A percentile compares a stretch with the other conserved stretches of the same genome.
Evolutionary conservation across 2,329 filamentous ascomycete species (phyloP).

Genomic region (Phialophora expanda): DNA sequence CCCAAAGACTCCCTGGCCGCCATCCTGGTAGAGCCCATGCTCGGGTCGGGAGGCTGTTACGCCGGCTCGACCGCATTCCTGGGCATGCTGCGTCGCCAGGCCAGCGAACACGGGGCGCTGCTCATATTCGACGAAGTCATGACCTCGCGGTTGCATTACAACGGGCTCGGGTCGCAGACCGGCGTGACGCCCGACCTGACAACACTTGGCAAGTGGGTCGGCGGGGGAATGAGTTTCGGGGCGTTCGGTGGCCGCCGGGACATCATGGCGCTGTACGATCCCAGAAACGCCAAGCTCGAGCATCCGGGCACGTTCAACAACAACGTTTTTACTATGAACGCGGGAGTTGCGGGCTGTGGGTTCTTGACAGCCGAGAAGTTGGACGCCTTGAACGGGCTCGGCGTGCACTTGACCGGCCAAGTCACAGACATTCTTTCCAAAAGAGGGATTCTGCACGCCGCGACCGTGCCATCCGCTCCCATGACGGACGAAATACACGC

Average conservation of each 20-base stretch:
- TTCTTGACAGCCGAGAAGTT: conserved; percentile 38
- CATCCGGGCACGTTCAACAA: conserved; percentile 74
- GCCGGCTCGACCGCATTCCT: conserved; percentile 60
- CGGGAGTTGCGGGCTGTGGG: conserved; percentile 53
- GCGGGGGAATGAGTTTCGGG: conserved; percentile 69
- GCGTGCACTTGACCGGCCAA: conserved; percentile 39
- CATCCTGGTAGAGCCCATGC: conserved; percentile 70
- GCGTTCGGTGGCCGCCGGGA: conserved; percentile 67
- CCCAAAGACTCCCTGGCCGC: conserved; percentile 59
- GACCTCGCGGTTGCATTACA: conserved; percentile 63
- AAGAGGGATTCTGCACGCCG: conserved; percentile 10
- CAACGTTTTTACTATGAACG: conserved; percentile 65
- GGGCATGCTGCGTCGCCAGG: conserved; percentile 54
- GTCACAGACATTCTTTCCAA: conserved; percentile 35
- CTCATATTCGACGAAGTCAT: conserved; percentile 76
- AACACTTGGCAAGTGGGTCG: conserved; percentile 70
- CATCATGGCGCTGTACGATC: conserved; percentile 65
- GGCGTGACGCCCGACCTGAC: conserved; percentile 63
- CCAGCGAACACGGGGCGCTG: conserved; percentile 58
- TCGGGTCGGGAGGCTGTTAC: conserved; percentile 66
- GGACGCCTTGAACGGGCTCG: conserved; percentile 40
- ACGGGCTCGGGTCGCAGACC: conserved; percentile 54
- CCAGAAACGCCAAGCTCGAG: conserved; percentile 49
- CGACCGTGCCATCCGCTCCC: conserved; percentile 14
- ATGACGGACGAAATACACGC: conserved; percentile 25